Percentiles rank a stretch among this genome's conserved stretches.
Evolutionary conservation across 345 rosid species (phyloP).

Genomic region (Heritiera fomes): DNA sequence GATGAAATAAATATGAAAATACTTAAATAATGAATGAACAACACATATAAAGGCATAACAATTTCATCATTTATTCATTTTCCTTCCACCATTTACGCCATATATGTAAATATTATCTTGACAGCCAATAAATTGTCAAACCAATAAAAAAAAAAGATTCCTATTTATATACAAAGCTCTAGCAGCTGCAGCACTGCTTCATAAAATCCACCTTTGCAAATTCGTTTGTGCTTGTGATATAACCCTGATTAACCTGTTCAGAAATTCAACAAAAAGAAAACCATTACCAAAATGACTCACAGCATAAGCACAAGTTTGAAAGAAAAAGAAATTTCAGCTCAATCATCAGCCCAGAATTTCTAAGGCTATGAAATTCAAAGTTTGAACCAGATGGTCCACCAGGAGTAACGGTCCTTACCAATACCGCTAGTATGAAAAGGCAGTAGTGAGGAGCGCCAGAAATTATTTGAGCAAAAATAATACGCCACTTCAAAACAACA

Average conservation of each 20-base stretch:
- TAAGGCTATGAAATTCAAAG: background rate
- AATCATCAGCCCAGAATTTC: background rate
- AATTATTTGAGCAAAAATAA: conserved; percentile 43
- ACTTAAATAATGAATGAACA: background rate
- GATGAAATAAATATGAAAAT: background rate
- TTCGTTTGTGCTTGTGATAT: background rate
- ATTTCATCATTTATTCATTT: conserved; percentile 32
- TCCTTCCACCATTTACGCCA: conserved; percentile 28
- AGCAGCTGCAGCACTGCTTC: conserved; percentile 32
- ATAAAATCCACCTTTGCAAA: conserved; percentile 22
- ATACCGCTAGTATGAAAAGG: conserved; percentile 24
- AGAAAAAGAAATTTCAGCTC: background rate
- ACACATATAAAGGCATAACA: background rate
- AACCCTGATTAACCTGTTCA: conserved; percentile 16
- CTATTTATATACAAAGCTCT: conserved; percentile 50
- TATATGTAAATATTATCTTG: conserved; percentile 28
- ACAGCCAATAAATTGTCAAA: conserved; percentile 22
- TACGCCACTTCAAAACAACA: conserved; percentile 32
- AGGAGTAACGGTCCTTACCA: conserved; percentile 30
- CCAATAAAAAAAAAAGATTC: conserved; percentile 16
- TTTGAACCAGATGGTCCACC: background rate
- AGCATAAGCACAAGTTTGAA: too few species aligned
- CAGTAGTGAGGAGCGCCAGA: conserved; percentile 38
- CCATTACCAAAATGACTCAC: background rate
- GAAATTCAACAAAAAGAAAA: background rate